phyloP scores from a whole-genome alignment of 352 stramenopile genomes.

The Phytopythium montanum region DNA sequence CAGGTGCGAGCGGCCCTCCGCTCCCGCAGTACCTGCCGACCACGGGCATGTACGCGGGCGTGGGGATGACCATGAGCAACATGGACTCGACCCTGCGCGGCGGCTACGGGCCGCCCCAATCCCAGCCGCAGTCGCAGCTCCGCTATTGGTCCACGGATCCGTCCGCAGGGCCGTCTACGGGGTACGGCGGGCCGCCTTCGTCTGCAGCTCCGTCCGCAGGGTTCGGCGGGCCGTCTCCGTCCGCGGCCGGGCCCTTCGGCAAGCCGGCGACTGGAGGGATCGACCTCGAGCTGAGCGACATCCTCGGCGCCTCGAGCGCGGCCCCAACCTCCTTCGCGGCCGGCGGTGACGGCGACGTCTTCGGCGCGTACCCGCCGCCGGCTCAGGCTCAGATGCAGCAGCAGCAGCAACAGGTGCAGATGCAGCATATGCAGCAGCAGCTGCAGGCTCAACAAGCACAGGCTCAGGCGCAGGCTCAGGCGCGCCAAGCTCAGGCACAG shows the following conservation, averaged over 20 bases:
- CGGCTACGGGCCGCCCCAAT: slow-evolving; percentile 17
- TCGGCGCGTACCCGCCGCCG: slow-evolving; percentile 4
- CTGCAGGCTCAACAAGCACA: too few species aligned
- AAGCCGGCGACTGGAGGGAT: too few species aligned
- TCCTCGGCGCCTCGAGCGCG: slow-evolving; percentile 15
- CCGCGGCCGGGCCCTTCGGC: neutral
- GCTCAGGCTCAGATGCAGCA: slow-evolving; percentile 3
- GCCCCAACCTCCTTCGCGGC: slow-evolving; percentile 12
- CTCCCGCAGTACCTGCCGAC: neutral
- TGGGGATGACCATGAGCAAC: slow-evolving; percentile 21
- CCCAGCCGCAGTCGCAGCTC: slow-evolving; percentile 9
- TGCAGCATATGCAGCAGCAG: neutral
- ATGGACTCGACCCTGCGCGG: slow-evolving; percentile 24
- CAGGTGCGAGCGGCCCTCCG: too few species aligned
- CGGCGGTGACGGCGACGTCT: neutral
- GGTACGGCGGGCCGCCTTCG: neutral
- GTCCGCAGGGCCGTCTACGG: neutral
- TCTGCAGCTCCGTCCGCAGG: neutral
- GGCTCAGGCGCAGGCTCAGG: too few species aligned
- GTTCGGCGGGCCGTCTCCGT: neutral
- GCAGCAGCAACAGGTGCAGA: neutral
- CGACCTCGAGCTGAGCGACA: slow-evolving; percentile 39
- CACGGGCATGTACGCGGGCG: slow-evolving; percentile 9
- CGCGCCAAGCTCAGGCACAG: too few species aligned
- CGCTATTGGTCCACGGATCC: slow-evolving; percentile 27